Evolutionary conservation across 2,329 filamentous ascomycete genomes (phyloP).

Genomic region (Sordariomycetes sp.): DNA sequence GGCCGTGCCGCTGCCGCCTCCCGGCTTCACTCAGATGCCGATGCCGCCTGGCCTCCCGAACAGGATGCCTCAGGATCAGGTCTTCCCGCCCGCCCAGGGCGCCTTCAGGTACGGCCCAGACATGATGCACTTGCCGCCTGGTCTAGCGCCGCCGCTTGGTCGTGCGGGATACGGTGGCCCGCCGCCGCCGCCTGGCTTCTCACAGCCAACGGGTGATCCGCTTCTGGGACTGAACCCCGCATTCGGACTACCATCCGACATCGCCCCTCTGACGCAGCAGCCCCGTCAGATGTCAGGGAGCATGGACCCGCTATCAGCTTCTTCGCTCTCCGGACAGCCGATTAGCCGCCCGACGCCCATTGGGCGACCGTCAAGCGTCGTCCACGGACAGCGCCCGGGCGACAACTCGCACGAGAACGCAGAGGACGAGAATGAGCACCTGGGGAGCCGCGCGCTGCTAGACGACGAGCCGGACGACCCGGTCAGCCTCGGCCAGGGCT

Average conservation of each 20-base stretch:
- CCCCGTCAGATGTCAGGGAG: slow-evolving; percentile 5
- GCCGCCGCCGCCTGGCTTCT: slow-evolving; percentile 25
- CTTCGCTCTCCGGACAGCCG: neutral
- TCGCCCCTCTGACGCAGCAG: slow-evolving; percentile 1
- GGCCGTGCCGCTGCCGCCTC: slow-evolving; percentile 18
- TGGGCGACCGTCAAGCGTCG: slow-evolving; percentile 69
- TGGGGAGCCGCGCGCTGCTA: slow-evolving; percentile 84
- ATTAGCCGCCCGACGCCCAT: slow-evolving; percentile 60
- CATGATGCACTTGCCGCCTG: slow-evolving; percentile 39
- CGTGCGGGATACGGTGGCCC: slow-evolving; percentile 30
- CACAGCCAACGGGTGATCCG: slow-evolving; percentile 11
- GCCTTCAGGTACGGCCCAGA: slow-evolving; percentile 33
- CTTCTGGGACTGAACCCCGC: neutral
- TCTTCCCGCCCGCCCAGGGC: slow-evolving; percentile 21
- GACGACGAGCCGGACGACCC: slow-evolving; percentile 46
- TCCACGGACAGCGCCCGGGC: slow-evolving; percentile 37
- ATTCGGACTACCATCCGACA: slow-evolving; percentile 1
- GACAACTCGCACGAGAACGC: slow-evolving; percentile 24
- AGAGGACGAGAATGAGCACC: slow-evolving; percentile 65
- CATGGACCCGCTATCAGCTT: slow-evolving; percentile 5
- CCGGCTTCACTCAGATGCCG: slow-evolving; percentile 34
- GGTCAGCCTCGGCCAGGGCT: neutral
- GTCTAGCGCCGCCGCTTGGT: slow-evolving; percentile 31
- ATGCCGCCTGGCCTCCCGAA: slow-evolving; percentile 41
- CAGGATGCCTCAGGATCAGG: slow-evolving; percentile 41